Base-by-base conservation (phyloP, 306 rosid species). In the Lathyrus aphaca region DNA sequence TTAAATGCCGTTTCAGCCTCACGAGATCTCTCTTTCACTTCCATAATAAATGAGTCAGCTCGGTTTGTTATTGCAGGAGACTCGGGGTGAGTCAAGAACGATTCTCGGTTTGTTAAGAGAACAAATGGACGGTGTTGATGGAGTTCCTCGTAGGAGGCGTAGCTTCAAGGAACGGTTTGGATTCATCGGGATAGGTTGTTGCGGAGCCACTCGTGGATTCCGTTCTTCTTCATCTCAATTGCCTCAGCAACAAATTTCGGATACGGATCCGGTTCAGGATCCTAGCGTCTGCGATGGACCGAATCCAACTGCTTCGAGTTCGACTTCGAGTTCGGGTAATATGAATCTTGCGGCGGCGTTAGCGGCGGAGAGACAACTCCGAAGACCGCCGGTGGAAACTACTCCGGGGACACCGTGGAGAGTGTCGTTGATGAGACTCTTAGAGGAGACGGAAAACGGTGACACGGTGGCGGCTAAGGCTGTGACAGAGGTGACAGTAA, bases 281-380 rank as follows among this genome's bases (percentile, higher is more conserved):
- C 76, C 43, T 70, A 56, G 30, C 29, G 7, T 25, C 0, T 89
- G 91, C 3, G 9, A 66, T 8, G 68, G 44, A 0, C 91, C 87
- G 55, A 53, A 62, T 23, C 62, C 72, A 12, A n/a, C 30, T 2
- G 30, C 7, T 53, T 19, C 14, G 8, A 10, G 38, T 10, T 19
- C 30, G 1, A 7, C 19, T 9, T 10, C 30, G 1, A 7, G 21
- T 9, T 10, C 78, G 14, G 53, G 74, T 29, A 83, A 91, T 5
- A 89, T 92, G 96, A 92, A 92, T 56, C 74, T 92, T 2, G 97
- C 97, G 14, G 87, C 92, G 25, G 97, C 96, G 2, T 57, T 92
- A 39, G 96, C 95, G 0, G 96, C 96, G 43, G 97, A 87, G 79
- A 69, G 97, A 0, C 87, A 81, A 13, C 68, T 84, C 19, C 83